Base-by-base conservation (phyloP, 2,329 filamentous ascomycete species). In the Cladosporium halotolerans region DNA sequence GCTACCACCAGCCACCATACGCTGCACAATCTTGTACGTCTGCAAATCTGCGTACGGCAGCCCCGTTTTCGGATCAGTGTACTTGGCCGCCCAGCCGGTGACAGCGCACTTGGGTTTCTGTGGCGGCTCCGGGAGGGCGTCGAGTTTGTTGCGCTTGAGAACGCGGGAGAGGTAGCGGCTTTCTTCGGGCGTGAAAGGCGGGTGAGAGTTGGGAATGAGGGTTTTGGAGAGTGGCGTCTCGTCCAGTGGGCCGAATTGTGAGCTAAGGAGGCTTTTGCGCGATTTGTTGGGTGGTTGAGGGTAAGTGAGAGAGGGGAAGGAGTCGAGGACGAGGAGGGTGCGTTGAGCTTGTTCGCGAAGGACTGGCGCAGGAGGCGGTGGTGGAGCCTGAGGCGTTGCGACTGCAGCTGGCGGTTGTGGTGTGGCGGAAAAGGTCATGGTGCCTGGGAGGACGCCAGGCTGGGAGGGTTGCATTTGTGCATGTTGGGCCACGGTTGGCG, bases 11-110 rank as follows among this genome's bases (percentile, higher is more conserved):
- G 76, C 79, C 49, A 82, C 73, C 11, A 95, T 78, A 52, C 85
- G 82, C 63, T 88, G 85, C 43, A 97, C 86, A 68, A 95, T 84
- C 62, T 83, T 83, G 72, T 90, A 96, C 0, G 90, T 91, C 57
- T 85, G 81, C 41, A 82, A 76, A 66, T 92, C 92, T 58, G 82
- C 80, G 70, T 92, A 99, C 1, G 85, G 82, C 13, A 97, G 77
- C 0, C 88, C 88, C 0, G 92, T 97, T 60, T 81, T 80, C 0
- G 90, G 89, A 68, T 99, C 93, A 19, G 84, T 81, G 70, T 95
- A 97, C 52, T 83, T 83, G 10, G 92, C 93, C 50, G 81, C 63
- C 85, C 86, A 63, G 3, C 52, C 51, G 2, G 64, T 96, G 66
- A 97, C 91, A 45, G 84, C 85, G 69, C 93, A 99, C 32, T 85